Conservation (phyloP, 1,284 basidiomycete genomes). For the Fomes fomentarius region DNA sequence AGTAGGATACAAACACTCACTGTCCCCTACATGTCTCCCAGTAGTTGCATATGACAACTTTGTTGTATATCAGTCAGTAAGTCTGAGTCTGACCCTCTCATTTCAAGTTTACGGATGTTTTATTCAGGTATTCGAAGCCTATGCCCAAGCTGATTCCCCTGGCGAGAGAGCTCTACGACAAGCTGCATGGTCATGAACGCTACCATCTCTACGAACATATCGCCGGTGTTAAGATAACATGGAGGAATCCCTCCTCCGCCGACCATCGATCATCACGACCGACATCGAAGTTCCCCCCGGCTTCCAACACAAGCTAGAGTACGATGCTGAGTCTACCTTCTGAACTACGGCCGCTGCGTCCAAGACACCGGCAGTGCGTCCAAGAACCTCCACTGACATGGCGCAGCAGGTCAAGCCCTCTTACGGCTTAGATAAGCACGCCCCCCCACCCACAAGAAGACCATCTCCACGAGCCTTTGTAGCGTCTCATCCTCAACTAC, state of each 20-base stretch:
- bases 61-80: too few relatives aligned
- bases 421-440: neutral
- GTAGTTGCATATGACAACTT: too few relatives aligned
- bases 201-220: neutral
- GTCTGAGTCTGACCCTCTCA: too few relatives aligned
- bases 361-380: too few relatives aligned
- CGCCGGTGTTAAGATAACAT: neutral
- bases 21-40: too few relatives aligned
- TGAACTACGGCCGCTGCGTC: neutral
- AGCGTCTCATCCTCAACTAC: neutral
- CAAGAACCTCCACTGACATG: too few relatives aligned
- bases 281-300: too few relatives aligned
- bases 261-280: neutral
- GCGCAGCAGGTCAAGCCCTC: neutral
- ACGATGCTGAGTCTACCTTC: constrained; percentile 5
- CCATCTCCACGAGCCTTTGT: constrained; percentile 1
- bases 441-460: neutral
- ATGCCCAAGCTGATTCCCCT: too few relatives aligned
- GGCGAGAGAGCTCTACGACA: too few relatives aligned
- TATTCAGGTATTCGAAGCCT: neutral
- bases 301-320: neutral
- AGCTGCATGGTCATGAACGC: neutral
- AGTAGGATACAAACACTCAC: too few relatives aligned
- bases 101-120: too few relatives aligned
- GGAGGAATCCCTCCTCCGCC: neutral